phyloP scores from a whole-genome alignment of 495 filamentous ascomycete species.

The Articulospora tetracladia region DNA sequence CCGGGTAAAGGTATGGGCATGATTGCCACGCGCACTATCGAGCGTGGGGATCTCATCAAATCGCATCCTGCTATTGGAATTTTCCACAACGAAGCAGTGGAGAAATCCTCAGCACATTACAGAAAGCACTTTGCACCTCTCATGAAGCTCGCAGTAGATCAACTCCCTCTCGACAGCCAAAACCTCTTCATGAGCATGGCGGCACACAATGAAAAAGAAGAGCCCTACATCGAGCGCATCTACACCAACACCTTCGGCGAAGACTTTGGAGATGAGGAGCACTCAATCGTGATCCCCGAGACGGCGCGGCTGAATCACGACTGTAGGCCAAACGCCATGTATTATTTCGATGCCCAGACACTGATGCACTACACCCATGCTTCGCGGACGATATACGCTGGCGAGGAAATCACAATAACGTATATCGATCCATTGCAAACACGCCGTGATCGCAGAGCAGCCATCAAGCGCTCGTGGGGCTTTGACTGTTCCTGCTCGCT shows the following conservation, averaged over 20 bases:
- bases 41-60: slow-evolving; percentile 10
- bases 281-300: slow-evolving; percentile 18
- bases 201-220: slow-evolving; percentile 10
- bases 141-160: slow-evolving; percentile 9
- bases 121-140: background rate
- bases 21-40: slow-evolving; percentile 10
- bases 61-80: slow-evolving; percentile 10
- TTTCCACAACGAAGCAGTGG: slow-evolving; percentile 14
- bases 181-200: slow-evolving; percentile 10
- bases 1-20: slow-evolving; percentile 17
- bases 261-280: slow-evolving; percentile 16
- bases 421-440: slow-evolving; percentile 19
- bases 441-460: background rate
- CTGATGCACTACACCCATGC: slow-evolving; percentile 19
- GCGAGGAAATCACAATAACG: slow-evolving; percentile 22
- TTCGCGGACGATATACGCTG: slow-evolving; percentile 11
- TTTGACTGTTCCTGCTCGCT: slow-evolving; percentile 18
- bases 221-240: slow-evolving; percentile 13
- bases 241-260: slow-evolving; percentile 21
- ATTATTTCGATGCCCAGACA: slow-evolving; percentile 10
- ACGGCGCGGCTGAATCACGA: slow-evolving; percentile 24
- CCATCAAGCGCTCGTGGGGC: slow-evolving; percentile 13
- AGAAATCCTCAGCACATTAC: slow-evolving; percentile 1
- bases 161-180: slow-evolving; percentile 4
- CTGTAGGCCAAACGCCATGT: slow-evolving; percentile 22